Evolutionary conservation across 148 eudicot species (phyloP), one percentile per base, ranked within the genome.

Genomic region (Heliosperma pusillum): DNA sequence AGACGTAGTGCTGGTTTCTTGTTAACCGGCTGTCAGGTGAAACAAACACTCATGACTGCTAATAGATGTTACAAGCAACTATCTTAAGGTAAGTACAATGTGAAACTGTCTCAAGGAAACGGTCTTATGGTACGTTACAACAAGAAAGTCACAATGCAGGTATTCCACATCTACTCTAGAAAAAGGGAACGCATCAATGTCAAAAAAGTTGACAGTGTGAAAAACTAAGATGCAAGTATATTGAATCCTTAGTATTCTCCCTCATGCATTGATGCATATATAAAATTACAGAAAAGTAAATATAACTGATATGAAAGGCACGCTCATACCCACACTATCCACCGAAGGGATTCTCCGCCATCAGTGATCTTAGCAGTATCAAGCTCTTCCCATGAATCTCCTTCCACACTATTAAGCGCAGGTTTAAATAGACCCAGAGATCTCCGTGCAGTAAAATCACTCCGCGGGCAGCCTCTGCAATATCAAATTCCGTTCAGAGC

Each of bases 371-470:
- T 88, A 33, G 75, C 26, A 13, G 89, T 69, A 81, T 90, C 97
- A 70, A 95, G 92, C 59, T 95, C 98, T 86, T 95, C 98, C 98
- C 98, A 95, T 6, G 96, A 95, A 64, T 95, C 98, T 73, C 86
- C 97, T 73, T 85, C 91, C 45, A 83, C 81, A 22, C 81, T 76
- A 30, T 87, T 81, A 57, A 95, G 85, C 69, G 79, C 85, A 74
- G 96, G 92, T 71, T 83, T 90, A 71, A 95, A 86, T 69, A 91
- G 66, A 74, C 82, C 75, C 79, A 92, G 81, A 79, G 91, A 86
- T 80, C 87, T 86, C 21, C 86, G 86, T 5, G 91, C 96, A 22
- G 89, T 90, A 62, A 59, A 36, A 52, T 92, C 91, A 81, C 97
- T 92, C 89, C 80, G 81, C 52, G 86, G 90, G 81, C 96, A 95